Evolutionary conservation across 208 protist genomes (phyloP).

Genomic region (Wallacemonas sp.): DNA sequence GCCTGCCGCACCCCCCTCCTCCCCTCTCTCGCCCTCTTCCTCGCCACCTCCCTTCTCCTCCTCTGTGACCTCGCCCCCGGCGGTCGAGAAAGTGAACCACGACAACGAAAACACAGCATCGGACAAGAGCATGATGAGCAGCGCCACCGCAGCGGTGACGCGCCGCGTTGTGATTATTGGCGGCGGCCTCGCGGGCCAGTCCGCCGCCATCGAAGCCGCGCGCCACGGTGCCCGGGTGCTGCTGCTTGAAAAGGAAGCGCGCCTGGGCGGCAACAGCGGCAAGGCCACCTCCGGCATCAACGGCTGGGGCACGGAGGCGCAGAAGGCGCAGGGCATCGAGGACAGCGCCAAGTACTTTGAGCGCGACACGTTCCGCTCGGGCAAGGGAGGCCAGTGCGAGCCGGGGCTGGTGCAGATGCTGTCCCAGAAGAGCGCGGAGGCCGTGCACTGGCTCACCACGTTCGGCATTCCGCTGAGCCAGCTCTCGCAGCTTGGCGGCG

Average conservation of each 20-base stretch:
- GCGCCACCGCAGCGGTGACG: neutral
- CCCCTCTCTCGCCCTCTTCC: neutral
- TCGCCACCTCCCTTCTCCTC: neutral
- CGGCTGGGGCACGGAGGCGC: constrained; percentile 83
- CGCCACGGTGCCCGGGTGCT: constrained; percentile 83
- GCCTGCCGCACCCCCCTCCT: constrained; percentile 2
- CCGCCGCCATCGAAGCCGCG: constrained; percentile 82
- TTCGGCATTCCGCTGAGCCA: constrained; percentile 85
- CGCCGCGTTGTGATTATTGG: constrained; percentile 80
- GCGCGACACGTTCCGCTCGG: constrained; percentile 75
- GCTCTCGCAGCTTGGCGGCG: constrained; percentile 92
- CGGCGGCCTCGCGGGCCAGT: constrained; percentile 78
- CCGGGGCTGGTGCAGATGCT: constrained; percentile 86
- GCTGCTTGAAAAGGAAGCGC: constrained; percentile 90
- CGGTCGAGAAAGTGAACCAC: neutral
- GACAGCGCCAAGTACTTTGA: constrained; percentile 82
- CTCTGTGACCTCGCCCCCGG: neutral
- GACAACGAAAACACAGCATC: neutral
- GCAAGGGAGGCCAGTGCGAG: constrained; percentile 66
- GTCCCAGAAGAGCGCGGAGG: constrained; percentile 62
- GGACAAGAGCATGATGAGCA: neutral
- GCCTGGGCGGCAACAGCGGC: constrained; percentile 94
- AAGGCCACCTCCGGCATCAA: constrained; percentile 98
- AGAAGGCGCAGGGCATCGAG: constrained; percentile 67
- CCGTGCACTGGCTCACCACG: constrained; percentile 81